These are phyloP conservation scores for Neoboletus magnificus DNA, from an alignment of 768 basidiomycete genomes.

Conservation along the genomic window DNA sequence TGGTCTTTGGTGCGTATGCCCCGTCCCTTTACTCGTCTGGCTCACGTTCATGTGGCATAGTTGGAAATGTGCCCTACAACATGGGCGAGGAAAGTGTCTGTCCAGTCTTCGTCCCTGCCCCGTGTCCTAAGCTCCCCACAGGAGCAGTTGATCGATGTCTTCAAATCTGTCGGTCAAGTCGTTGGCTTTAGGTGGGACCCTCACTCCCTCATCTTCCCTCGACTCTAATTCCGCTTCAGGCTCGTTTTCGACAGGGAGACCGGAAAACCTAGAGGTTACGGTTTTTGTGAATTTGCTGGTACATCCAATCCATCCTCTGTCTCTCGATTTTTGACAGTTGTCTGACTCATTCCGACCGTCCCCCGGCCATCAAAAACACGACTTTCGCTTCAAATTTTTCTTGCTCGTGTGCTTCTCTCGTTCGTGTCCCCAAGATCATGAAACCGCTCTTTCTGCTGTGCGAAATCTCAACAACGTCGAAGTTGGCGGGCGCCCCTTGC, in stretches of 20 bases:
- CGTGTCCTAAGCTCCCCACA: conserved; percentile 23
- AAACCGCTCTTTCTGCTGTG: conserved; percentile 92
- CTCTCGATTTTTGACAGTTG: conserved; percentile 21
- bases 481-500: conserved; percentile 87
- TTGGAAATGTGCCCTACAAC: conserved; percentile 88
- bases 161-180: conserved; percentile 85
- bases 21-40: not conserved
- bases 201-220: not conserved
- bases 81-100: conserved; percentile 63
- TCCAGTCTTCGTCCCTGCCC: not conserved
- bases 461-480: conserved; percentile 93
- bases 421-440: conserved; percentile 64
- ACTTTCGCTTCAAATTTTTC: not conserved
- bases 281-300: conserved; percentile 92
- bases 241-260: conserved; percentile 89
- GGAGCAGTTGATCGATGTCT: conserved; percentile 85
- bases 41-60: conserved; percentile 34
- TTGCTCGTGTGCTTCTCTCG: conserved; percentile 13
- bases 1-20: conserved; percentile 59
- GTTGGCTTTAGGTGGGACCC: conserved; percentile 74
- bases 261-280: conserved; percentile 93
- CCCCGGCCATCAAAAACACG: conserved; percentile 7
- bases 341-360: conserved; percentile 38
- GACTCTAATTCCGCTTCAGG: conserved; percentile 36
- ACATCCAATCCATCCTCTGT: conserved; percentile 40